Evolutionary conservation across 768 basidiomycete species (phyloP), one percentile per base, ranked within the genome.

Genomic region (Phanerodontia chrysosporium): DNA sequence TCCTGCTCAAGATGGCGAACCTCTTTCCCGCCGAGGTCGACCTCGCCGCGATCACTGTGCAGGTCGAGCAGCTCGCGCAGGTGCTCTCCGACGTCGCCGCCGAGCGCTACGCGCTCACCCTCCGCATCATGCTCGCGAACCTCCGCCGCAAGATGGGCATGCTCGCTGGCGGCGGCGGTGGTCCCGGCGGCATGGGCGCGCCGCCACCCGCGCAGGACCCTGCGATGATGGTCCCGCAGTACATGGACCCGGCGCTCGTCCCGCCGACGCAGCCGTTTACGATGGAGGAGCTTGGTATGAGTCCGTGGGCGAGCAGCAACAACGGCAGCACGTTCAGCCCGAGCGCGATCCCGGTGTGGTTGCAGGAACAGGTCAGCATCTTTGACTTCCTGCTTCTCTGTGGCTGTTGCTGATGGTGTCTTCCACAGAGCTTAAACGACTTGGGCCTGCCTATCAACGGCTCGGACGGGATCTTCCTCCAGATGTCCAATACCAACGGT

Each of bases 101-200:
- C 14, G 95, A 97, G 76, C 83, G 95, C 87, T 96, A 97, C 69
- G 93, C 95, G 1, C 76, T 95, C 36, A 92, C 95, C 5, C 77
- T 98, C 25, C 88, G 94, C 55, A 88, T 97, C 67, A 95, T 96
- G 94, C 82, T 97, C 53, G 89, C 92, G 51, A 93, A 92, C 73
- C 81, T 96, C 59, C 85, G 92, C 46, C 87, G 94, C 59, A 96
- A 94, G 75, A 82, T 95, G 44, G 91, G 92, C 5, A 76, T 91
- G 29, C 57, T 75, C 18, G 8, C 67, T 72, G 28, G 66, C 67
- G 63, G 58, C n/a, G n/a, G n/a, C n/a, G n/a, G n/a, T n/a, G n/a
- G n/a, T n/a, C n/a, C n/a, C n/a, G n/a, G n/a, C 57, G 28, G 7
- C 32, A 52, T 52, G 46, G 56, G 61, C 27, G 52, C 63, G 46